Base-by-base conservation (phyloP, 2,329 filamentous ascomycete species). In the Lecanicillium sp. region DNA sequence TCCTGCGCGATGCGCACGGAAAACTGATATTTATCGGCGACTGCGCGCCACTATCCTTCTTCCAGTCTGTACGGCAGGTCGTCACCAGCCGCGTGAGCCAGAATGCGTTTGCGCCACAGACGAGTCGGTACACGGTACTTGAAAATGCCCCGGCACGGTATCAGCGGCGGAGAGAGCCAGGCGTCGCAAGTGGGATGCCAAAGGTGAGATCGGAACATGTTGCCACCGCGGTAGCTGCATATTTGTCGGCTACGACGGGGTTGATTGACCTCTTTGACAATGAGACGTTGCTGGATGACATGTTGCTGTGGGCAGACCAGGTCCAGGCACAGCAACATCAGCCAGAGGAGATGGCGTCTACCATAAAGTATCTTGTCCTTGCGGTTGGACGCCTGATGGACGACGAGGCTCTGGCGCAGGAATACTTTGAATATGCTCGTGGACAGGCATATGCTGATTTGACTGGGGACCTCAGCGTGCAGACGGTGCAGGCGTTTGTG, bases 1-100 rank as follows among this genome's bases (percentile, higher is more conserved):
- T 75, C 5, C 55, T 75, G 0, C 66, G 66, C 30, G 72, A 76
- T 44, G 62, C 68, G 1, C 68, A 72, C 41, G 72, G 72, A 1
- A 73, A 73, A 46, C 51, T 74, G 17, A 69, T 72, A 20, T 76
- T 76, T 49, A 70, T 75, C 17, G 72, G 72, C 5, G 72, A 76
- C 49, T 75, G 71, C 45, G 72, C 72, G 4, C 72, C 72, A 1
- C 54, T 76, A 15, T 75, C 71, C 0, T 69, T 76, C 44, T 75
- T 75, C 46, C 71, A 74, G 45, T 73, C 69, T 0, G 66, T 75
- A 6, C 61, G 71, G 2, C 65, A 72, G 46, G 61, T 76, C 14
- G 69, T 75, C 17, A 72, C 65, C 0, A 64, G 59, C 0, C 57
- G 64, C 5, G 64, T 74, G 25, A 70, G 71, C 14, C 59, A 64